Evolutionary conservation across 2,329 filamentous ascomycete genomes (phyloP).

Genomic region (Xylariaceae sp.): DNA sequence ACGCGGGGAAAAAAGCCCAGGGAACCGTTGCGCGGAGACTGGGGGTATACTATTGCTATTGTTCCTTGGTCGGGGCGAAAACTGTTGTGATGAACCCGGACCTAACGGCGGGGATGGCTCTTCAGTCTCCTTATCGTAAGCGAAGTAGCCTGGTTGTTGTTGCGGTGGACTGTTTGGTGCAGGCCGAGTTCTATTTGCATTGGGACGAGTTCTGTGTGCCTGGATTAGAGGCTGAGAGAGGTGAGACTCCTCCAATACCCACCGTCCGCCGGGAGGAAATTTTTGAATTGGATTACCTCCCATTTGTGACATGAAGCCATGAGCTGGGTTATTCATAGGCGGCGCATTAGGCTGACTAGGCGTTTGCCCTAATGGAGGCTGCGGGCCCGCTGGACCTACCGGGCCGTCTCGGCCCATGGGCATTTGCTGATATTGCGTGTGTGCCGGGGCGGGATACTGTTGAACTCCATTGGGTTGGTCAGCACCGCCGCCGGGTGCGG

Average conservation of each 20-base stretch:
- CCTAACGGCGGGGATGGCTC: slow-evolving; percentile 22
- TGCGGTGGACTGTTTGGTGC: slow-evolving; percentile 36
- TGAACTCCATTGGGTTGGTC: slow-evolving; percentile 24
- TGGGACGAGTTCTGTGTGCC: slow-evolving; percentile 39
- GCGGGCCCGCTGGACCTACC: slow-evolving; percentile 23
- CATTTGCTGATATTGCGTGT: slow-evolving; percentile 22
- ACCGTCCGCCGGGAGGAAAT: slow-evolving; percentile 48
- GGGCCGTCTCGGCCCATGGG: slow-evolving; percentile 29
- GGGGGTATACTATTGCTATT: slow-evolving; percentile 45
- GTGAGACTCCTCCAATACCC: slow-evolving; percentile 59
- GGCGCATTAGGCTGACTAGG: slow-evolving; percentile 16
- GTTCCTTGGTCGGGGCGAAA: slow-evolving; percentile 28
- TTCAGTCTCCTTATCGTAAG: slow-evolving; percentile 57
- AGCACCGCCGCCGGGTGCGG: slow-evolving; percentile 13
- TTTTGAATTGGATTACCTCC: slow-evolving; percentile 44
- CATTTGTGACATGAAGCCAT: slow-evolving; percentile 31
- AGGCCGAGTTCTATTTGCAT: slow-evolving; percentile 41
- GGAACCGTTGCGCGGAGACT: slow-evolving; percentile 54
- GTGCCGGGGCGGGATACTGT: slow-evolving; percentile 20
- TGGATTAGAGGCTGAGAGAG: slow-evolving; percentile 53
- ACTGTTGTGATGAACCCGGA: slow-evolving; percentile 18
- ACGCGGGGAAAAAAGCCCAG: slow-evolving; percentile 46
- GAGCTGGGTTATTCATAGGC: slow-evolving; percentile 25
- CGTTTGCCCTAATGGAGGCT: slow-evolving; percentile 27
- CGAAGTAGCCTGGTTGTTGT: slow-evolving; percentile 40